These are phyloP conservation scores for Coemansia nantahalensis DNA, from an alignment of 192 early-diverging fungal genomes.

Conservation along the genomic window DNA sequence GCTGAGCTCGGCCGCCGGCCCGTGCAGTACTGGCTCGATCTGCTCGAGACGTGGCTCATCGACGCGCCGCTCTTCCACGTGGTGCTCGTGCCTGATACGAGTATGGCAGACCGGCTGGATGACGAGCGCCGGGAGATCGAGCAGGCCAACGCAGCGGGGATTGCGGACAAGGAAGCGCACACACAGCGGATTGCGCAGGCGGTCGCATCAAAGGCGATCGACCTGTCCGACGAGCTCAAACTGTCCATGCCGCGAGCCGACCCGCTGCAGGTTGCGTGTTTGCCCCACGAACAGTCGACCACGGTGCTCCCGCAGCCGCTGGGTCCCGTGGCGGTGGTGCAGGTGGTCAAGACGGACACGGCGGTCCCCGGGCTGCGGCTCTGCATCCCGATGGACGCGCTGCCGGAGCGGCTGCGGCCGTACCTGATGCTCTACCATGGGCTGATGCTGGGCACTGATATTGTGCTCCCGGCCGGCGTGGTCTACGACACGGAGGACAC, in stretches of 20 bases:
- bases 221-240: constrained; percentile 56
- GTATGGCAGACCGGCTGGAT: constrained; percentile 22
- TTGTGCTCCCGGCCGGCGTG: constrained; percentile 52
- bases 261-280: constrained; percentile 10
- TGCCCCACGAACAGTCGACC: constrained; percentile 13
- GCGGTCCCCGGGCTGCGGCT: constrained; percentile 62
- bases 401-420: constrained; percentile 62
- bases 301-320: constrained; percentile 6
- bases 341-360: constrained; percentile 67
- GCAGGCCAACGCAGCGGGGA: constrained; percentile 11
- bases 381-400: constrained; percentile 48
- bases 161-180: constrained; percentile 33
- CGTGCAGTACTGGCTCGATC: constrained; percentile 31
- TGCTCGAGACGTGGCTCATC: constrained; percentile 41
- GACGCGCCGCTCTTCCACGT: constrained; percentile 25
- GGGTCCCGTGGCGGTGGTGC: constrained; percentile 54
- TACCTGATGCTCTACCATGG: constrained; percentile 78
- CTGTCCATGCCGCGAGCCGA: constrained; percentile 55
- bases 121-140: constrained; percentile 24
- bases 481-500: constrained; percentile 17
- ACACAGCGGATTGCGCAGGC: constrained; percentile 52
- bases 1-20: constrained; percentile 22
- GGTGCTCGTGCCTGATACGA: constrained; percentile 26
- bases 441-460: constrained; percentile 62
- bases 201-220: constrained; percentile 20